A percentile compares a stretch with the other conserved stretches of the same genome.
These are phyloP conservation scores for Solanum hybrid DNA, from an alignment of 305 asterid species.

Conservation along the genomic window DNA sequence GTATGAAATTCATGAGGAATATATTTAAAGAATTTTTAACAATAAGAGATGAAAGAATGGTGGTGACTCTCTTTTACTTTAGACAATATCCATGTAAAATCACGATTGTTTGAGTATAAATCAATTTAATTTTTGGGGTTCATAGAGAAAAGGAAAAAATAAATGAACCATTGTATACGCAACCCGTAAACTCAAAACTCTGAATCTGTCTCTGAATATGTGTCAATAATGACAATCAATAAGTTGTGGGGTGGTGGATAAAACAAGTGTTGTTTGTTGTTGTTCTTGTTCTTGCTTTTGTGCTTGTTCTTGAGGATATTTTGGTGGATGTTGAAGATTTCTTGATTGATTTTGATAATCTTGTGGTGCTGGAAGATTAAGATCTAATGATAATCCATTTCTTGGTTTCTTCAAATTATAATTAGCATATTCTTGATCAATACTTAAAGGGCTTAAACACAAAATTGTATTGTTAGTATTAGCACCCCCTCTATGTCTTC, in stretches of 20 bases:
- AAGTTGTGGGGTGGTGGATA: slow-evolving; percentile 34
- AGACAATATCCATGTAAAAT: neutral
- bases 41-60: neutral
- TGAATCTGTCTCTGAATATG: neutral
- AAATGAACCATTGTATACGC: slow-evolving; percentile 10
- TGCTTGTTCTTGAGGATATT: slow-evolving; percentile 14
- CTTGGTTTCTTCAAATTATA: slow-evolving; percentile 14
- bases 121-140: neutral
- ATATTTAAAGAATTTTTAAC: neutral
- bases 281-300: neutral
- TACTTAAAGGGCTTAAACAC: slow-evolving; percentile 19
- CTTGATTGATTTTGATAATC: slow-evolving; percentile 29
- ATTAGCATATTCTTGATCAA: slow-evolving; percentile 3
- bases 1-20: neutral
- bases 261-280: slow-evolving; percentile 16
- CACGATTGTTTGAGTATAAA: neutral
- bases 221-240: slow-evolving; percentile 45
- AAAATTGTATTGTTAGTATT: slow-evolving; percentile 10
- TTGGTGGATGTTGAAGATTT: slow-evolving; percentile 6
- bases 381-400: slow-evolving; percentile 48
- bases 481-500: slow-evolving; percentile 54
- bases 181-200: neutral
- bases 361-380: slow-evolving; percentile 70
- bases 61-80: neutral
- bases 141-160: neutral